Base-by-base conservation (phyloP, 1,284 basidiomycete genomes). In the Papiliotrema laurentii region DNA sequence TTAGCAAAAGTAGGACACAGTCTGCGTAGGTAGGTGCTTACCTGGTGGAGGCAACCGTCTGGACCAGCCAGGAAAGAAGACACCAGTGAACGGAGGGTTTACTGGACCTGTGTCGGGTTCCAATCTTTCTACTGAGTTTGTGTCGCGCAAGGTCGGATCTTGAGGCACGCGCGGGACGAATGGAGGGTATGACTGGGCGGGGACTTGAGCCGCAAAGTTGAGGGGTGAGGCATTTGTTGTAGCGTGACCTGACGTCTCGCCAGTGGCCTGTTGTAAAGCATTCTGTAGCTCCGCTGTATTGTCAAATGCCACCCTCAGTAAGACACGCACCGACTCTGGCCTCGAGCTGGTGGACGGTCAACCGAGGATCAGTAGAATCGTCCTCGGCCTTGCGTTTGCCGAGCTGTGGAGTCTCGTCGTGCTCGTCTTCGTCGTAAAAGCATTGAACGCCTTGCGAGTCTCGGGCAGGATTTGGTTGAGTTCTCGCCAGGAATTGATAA, bases 21-120 rank as follows among this genome's bases (percentile, higher is more conserved):
- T 71, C 74, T 10, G 60, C 58, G 11, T 72, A 68, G 22, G 71
- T 55, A 14, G 21, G 9, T 6, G 26, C 39, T 21, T 26, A 28
- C 30, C 28, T 9, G 67, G 72, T 2, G 64, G 58, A 0, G 72
- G 69, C 16, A 74, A 53, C 4, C 58, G 58, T 9, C 61, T 56
- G 5, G 66, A 63, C 71, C 71, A 73, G 1, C 68, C 69, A 5
- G 69, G 69, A 60, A 63, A 70, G 5, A 72, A 39, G 9, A 71
- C 40, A 18, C 64, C 65, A 33, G 63, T 37, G 34, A 63, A 61
- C 1, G 51, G 50, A n/a, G n/a, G n/a, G n/a, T n/a, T n/a, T n/a
- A n/a, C n/a, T n/a, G n/a, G n/a, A n/a, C n/a, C n/a, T n/a, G n/a
- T n/a, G n/a, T n/a, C n/a, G n/a, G n/a, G n/a, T n/a, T n/a, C n/a